Conservation (phyloP, 1,284 basidiomycete genomes). For the Rhodotorula glutinis region DNA sequence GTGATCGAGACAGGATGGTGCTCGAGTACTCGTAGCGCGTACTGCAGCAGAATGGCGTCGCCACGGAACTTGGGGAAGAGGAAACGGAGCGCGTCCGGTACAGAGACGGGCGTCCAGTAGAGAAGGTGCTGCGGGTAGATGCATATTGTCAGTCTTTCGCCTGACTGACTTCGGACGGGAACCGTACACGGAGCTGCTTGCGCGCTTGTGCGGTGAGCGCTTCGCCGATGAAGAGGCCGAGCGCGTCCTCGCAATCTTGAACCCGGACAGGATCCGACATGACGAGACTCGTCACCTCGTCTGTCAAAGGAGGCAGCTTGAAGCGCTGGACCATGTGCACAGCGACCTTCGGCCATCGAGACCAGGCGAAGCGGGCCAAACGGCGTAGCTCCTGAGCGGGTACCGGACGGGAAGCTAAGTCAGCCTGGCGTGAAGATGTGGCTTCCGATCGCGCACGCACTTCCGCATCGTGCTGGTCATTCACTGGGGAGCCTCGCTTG, state of each 20-base stretch:
- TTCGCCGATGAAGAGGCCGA: conserved; percentile 76
- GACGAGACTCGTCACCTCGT: conserved; percentile 73
- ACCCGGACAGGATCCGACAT: conserved; percentile 69
- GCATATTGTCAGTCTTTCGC: no score
- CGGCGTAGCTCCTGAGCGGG: conserved; percentile 47
- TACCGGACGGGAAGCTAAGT: neutral
- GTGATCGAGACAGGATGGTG: conserved; percentile 91
- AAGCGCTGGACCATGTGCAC: conserved; percentile 83
- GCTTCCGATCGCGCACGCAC: conserved; percentile 48
- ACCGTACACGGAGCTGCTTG: conserved; percentile 68
- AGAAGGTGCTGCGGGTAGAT: conserved; percentile 63
- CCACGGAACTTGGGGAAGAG: conserved; percentile 65
- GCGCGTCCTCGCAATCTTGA: conserved; percentile 71
- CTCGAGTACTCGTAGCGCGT: conserved; percentile 91
- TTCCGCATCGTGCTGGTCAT: conserved; percentile 15
- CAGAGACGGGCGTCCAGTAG: conserved; percentile 84
- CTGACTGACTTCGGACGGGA: neutral
- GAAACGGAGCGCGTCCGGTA: conserved; percentile 78
- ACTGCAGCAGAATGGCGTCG: conserved; percentile 86
- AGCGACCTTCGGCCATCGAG: conserved; percentile 74
- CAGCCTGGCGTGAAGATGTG: conserved; percentile 54
- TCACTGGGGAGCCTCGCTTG: conserved; percentile 63
- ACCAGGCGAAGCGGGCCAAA: conserved; percentile 74
- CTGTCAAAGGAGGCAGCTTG: conserved; percentile 60
- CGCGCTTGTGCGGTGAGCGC: conserved; percentile 58